Evolutionary conservation across 441 rosid species (phyloP), one percentile per base, ranked within the genome.

Genomic region (Raphanus hybrid): DNA sequence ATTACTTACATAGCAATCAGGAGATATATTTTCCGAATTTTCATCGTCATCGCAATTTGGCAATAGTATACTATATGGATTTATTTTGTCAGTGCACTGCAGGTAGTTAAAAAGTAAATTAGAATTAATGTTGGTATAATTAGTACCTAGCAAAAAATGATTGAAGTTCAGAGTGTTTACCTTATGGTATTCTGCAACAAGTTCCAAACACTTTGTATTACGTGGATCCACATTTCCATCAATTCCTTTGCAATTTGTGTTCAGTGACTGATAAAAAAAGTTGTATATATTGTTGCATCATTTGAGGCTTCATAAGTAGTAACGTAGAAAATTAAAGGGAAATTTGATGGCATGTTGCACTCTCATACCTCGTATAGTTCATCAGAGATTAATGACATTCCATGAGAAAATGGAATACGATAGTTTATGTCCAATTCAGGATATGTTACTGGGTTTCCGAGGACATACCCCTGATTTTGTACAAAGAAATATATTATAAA

Each of bases 151-250:
- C 41, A 35, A 35, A 35, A 35, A 35, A 35, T 35, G 41, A 35
- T 35, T 35, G 9, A 35, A 6, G 37, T 35, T 35, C 8, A 35
- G 9, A 35, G 41, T 7, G 41, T 35, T 35, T 35, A 35, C 41
- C 41, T 35, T 35, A 35, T 35, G 8, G 41, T 35, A 35, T 35
- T 35, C 9, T 35, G 41, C 41, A 35, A 35, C 41, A 35, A 6
- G 77, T 68, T 35, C 71, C 65, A 59, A 41, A 66, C 98, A 91
- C 37, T 79, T 72, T 20, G 12, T 16, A 62, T 83, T 84, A 76
- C 57, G 70, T 39, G 82, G 79, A 45, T 86, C 78, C 32, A 81
- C 34, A 11, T 12, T 12, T 15, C 26, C 26, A 23, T 23, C 26
- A 23, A 23, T 23, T 23, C 26, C 26, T 3, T 29, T 29, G 5